phyloP scores from a whole-genome alignment of 2,329 filamentous ascomycete genomes.

The Nakataea oryzae region DNA sequence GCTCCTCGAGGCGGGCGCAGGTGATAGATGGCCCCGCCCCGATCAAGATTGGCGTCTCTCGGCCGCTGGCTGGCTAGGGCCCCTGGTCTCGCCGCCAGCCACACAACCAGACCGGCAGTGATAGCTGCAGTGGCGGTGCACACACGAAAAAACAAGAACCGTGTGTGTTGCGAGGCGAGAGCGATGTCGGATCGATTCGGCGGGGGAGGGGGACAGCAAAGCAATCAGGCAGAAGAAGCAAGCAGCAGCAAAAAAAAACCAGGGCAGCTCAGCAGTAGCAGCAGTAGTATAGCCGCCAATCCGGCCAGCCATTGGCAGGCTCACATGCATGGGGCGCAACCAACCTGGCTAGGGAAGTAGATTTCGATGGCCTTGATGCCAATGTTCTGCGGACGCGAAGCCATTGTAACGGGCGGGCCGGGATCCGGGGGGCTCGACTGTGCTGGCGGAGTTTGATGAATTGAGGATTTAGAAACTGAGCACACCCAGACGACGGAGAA shows the following conservation, averaged over 20 bases:
- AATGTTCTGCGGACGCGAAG: constrained; percentile 72
- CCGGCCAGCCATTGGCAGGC: neutral
- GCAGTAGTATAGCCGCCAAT: neutral
- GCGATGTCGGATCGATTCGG: neutral
- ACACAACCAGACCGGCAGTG: neutral
- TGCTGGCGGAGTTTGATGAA: neutral
- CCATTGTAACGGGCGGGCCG: constrained; percentile 38
- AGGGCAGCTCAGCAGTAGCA: neutral
- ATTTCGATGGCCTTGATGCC: constrained; percentile 91
- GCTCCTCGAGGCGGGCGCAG: neutral
- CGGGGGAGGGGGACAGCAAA: neutral
- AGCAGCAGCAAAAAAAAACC: too few species aligned
- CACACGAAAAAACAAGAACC: neutral
- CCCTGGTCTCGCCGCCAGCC: too few species aligned
- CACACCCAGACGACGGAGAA: neutral
- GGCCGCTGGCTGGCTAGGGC: too few species aligned
- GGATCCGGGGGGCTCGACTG: neutral
- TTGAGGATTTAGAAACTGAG: neutral
- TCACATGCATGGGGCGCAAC: constrained; percentile 17
- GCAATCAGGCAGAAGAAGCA: too few species aligned
- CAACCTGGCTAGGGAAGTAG: constrained; percentile 77
- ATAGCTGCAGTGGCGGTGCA: neutral
- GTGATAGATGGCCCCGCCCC: neutral
- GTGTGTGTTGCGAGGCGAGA: neutral
- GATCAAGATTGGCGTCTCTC: too few species aligned